A percentile compares a stretch with the other conserved stretches of the same genome.
Conservation (phyloP, 2,329 filamentous ascomycete genomes). For the Cladosporium sp. region DNA sequence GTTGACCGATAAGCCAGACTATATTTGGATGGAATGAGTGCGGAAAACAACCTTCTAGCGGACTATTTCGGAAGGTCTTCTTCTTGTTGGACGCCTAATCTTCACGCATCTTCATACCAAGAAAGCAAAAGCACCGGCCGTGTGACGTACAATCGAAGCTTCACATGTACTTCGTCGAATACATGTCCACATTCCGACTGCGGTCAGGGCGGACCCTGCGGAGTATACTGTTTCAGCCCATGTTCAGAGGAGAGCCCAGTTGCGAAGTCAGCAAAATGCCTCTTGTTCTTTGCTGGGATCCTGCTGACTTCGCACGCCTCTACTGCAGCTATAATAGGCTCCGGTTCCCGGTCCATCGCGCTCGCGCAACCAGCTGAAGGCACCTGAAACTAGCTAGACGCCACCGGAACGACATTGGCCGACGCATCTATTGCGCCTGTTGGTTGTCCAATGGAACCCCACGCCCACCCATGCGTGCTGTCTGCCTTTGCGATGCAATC, state of each 20-base stretch:
- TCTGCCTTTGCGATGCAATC: not conserved
- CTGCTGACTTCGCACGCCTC: conserved; percentile 17
- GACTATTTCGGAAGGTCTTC: not conserved
- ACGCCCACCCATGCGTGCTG: not conserved
- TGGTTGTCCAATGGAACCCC: not conserved
- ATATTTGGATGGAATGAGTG: not conserved
- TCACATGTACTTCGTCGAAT: not conserved
- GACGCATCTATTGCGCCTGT: not conserved
- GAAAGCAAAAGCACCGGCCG: not conserved
- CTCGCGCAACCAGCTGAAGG: conserved; percentile 6
- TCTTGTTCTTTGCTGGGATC: not conserved
- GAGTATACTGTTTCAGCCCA: not conserved
- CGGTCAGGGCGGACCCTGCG: conserved; percentile 13
- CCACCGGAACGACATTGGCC: not conserved
- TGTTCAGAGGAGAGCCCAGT: not conserved
- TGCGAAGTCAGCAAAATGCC: conserved; percentile 19
- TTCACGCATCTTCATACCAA: not conserved
- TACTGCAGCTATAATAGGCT: conserved; percentile 10
- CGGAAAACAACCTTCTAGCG: not conserved
- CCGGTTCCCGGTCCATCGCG: not conserved
- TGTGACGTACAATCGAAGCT: not conserved
- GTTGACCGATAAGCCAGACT: conserved; percentile 5
- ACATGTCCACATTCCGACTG: conserved; percentile 15
- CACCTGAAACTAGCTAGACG: not conserved
- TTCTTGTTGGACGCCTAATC: not conserved